Percentiles rank a stretch among this genome's conserved stretches.
Conservation (phyloP, 805 yeast genomes). For the Pichia deserticola region DNA sequence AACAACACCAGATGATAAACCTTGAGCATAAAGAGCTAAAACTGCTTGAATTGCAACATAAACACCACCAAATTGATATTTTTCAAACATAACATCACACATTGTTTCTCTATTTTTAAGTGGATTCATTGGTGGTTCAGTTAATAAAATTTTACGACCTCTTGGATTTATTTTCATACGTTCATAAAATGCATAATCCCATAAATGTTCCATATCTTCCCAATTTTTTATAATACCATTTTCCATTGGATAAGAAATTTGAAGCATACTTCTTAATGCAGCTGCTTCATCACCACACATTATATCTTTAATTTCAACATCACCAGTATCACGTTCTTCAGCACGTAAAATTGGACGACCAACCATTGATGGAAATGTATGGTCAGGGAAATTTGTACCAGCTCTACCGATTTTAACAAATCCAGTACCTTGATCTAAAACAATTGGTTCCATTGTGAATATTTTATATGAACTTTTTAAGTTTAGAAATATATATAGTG, state of each 20-base stretch:
- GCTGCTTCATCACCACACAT: conserved; percentile 98
- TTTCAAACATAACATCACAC: conserved; percentile 91
- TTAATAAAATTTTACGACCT: conserved; percentile 76
- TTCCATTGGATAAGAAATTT: conserved; percentile 97
- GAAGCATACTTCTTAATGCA: conserved; percentile 80
- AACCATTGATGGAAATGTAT: conserved; percentile 93
- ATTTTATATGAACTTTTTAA: not conserved
- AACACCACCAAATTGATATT: conserved; percentile 84
- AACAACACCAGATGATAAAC: conserved; percentile 92
- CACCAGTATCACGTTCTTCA: conserved; percentile 70
- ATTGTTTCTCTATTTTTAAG: conserved; percentile 79
- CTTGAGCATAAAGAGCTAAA: conserved; percentile 95
- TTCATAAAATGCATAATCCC: conserved; percentile 97
- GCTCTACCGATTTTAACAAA: conserved; percentile 96
- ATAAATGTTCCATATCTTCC: conserved; percentile 97
- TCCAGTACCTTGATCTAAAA: conserved; percentile 98
- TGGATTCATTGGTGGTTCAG: conserved; percentile 99
- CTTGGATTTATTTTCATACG: conserved; percentile 69
- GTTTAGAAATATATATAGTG: not conserved
- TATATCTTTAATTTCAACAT: conserved; percentile 80
- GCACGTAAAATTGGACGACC: conserved; percentile 97
- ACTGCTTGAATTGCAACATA: conserved; percentile 97
- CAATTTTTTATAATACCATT: conserved; percentile 95
- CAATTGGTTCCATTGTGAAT: conserved; percentile 31
- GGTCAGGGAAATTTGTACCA: conserved; percentile 94